Evolutionary conservation across 2,329 filamentous ascomycete species (phyloP), one percentile per base, ranked within the genome.

Genomic region (Pestalotiopsis sp.): DNA sequence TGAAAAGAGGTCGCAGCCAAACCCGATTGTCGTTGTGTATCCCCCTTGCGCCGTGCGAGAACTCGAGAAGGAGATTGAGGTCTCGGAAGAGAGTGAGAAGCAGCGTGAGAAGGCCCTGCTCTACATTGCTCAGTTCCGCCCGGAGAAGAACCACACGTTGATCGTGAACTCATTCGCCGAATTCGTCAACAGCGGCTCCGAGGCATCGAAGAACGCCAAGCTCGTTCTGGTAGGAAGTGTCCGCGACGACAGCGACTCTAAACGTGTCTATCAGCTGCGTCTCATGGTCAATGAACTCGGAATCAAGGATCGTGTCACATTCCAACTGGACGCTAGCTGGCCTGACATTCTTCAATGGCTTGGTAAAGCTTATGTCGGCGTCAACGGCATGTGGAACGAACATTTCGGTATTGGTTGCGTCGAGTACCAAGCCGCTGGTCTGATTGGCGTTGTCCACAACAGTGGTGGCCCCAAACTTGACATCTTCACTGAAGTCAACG

Each of bases 351-450:
- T 98, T 11, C 87, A 92, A 39, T 94, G 93, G 89, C 84, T 98
- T 70, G 84, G 89, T 66, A 90, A 85, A 71, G 91, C 92, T 4
- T 95, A 90, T 20, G 89, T 99, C 1, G 96, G 96, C 64, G 94
- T 97, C 38, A 99, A 99, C 75, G 94, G 93, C 76, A 99, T 99
- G 96, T 99, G 96, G 95, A 98, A 98, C 79, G 96, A 99, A 83
- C 96, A 99, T 80, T 99, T 99, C 78, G 96, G 96, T 25, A 99
- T 99, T 69, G 96, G 96, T 1, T 95, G 98, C 17, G 96, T 99
- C 56, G 96, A 99, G 84, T 99, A 98, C 78, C 95, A 98, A 78
- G 96, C 96, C 4, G 96, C 96, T 0, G 96, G 96, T 1, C 84
- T 99, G 69, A 94, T 99, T 68, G 91, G 92, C 4, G 95, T 99